Conservation (phyloP, 1,284 basidiomycete genomes). For the Leucoagaricus sp. region DNA sequence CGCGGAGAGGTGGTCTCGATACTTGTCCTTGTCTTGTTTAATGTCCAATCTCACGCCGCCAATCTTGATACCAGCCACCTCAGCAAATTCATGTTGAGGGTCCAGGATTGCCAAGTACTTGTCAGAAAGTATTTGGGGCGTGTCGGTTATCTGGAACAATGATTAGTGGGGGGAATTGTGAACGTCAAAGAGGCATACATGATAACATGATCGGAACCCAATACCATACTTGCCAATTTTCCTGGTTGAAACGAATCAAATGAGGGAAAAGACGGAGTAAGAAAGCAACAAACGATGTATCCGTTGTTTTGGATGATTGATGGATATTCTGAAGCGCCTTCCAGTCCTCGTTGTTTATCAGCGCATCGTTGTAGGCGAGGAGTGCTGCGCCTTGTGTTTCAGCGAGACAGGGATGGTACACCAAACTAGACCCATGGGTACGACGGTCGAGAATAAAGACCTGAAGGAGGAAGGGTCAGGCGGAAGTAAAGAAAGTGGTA, state of each 20-base stretch:
- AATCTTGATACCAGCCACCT: too few species aligned
- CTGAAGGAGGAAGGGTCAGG: conserved; percentile 24
- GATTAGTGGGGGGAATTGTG: neutral
- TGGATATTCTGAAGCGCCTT: conserved; percentile 44
- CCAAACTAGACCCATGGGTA: conserved; percentile 24
- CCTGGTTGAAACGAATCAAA: conserved; percentile 26
- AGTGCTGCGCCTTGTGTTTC: conserved; percentile 42
- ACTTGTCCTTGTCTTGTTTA: conserved; percentile 23
- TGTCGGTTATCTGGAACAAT: conserved; percentile 44
- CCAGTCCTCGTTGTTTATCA: conserved; percentile 46
- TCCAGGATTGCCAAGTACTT: conserved; percentile 43
- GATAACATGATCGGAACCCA: conserved; percentile 51
- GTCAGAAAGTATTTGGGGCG: conserved; percentile 49
- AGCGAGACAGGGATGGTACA: conserved; percentile 35
- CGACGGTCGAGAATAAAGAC: conserved; percentile 44
- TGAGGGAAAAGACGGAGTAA: neutral
- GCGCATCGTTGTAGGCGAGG: conserved; percentile 46
- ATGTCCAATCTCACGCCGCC: conserved; percentile 35
- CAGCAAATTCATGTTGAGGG: conserved; percentile 36
- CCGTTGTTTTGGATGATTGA: conserved; percentile 45
- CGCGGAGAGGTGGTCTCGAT: conserved; percentile 33
- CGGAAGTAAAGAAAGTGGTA: neutral
- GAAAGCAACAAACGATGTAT: conserved; percentile 38
- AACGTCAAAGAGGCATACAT: conserved; percentile 34
- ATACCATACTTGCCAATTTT: conserved; percentile 58